Evolutionary conservation across 768 basidiomycete genomes (phyloP).

Genomic region (Termitomyces sp.): DNA sequence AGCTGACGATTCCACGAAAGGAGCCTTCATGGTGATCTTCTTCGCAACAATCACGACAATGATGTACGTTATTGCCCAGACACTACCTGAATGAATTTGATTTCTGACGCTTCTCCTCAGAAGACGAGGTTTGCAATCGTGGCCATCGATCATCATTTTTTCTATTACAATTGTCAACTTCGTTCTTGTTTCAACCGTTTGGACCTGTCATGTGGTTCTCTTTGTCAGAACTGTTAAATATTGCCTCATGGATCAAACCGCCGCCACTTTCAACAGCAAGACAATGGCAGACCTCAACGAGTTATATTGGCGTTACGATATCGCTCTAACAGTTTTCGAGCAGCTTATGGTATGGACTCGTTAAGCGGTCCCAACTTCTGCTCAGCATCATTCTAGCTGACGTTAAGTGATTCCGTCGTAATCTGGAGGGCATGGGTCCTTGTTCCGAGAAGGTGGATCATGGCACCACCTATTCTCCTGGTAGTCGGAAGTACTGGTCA

Average conservation of each 20-base stretch:
- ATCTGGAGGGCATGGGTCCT: background rate
- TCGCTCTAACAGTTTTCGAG: background rate
- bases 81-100: no score
- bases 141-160: background rate
- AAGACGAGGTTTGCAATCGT: background rate
- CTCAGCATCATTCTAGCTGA: background rate
- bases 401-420: background rate
- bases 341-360: background rate
- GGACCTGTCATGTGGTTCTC: background rate
- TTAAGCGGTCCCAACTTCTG: background rate
- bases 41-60: background rate
- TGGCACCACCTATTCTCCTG: background rate
- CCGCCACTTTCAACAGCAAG: background rate
- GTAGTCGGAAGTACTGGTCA: background rate
- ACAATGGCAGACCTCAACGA: background rate
- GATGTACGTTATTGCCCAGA: background rate
- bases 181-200: background rate
- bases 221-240: background rate
- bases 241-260: background rate
- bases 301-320: background rate
- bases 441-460: background rate
- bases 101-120: background rate
- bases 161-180: background rate
- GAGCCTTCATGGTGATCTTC: background rate
- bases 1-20: background rate